Evolutionary conservation across 2,329 filamentous ascomycete genomes (phyloP).

Genomic region (Paecilomyces sp.): DNA sequence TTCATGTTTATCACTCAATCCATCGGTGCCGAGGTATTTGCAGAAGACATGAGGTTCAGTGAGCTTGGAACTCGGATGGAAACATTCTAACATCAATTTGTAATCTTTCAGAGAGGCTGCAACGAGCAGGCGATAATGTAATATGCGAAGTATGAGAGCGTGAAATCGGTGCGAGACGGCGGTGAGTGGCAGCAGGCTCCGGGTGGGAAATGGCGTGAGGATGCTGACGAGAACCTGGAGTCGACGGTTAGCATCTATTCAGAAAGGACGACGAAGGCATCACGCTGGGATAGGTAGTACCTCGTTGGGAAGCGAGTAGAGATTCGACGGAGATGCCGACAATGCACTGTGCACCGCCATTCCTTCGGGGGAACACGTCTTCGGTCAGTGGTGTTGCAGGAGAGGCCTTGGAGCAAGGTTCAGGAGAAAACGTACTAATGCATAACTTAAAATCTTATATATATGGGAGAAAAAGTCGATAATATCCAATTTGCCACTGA

Average conservation of each 20-base stretch:
- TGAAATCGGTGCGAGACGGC: constrained; percentile 57
- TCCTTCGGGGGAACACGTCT: not conserved
- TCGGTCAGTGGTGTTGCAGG: not conserved
- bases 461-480: not conserved
- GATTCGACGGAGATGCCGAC: not conserved
- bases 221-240: constrained; percentile 47
- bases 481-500: not conserved
- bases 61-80: constrained; percentile 62
- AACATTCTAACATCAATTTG: constrained; percentile 69
- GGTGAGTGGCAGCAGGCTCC: constrained; percentile 50
- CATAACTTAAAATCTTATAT: not conserved
- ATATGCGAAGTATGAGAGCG: constrained; percentile 54
- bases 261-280: not conserved
- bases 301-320: not conserved
- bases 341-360: not conserved
- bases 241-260: not conserved
- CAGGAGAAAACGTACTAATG: not conserved
- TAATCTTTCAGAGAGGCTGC: constrained; percentile 54
- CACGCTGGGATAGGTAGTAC: not conserved
- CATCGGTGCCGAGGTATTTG: constrained; percentile 58
- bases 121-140: constrained; percentile 57
- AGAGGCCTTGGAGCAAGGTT: not conserved
- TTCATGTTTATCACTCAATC: constrained; percentile 42
- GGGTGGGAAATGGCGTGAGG: constrained; percentile 43
- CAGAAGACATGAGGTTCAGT: constrained; percentile 64